phyloP scores from a whole-genome alignment of 345 rosid genomes.

The Chamaenerion angustifolium region DNA sequence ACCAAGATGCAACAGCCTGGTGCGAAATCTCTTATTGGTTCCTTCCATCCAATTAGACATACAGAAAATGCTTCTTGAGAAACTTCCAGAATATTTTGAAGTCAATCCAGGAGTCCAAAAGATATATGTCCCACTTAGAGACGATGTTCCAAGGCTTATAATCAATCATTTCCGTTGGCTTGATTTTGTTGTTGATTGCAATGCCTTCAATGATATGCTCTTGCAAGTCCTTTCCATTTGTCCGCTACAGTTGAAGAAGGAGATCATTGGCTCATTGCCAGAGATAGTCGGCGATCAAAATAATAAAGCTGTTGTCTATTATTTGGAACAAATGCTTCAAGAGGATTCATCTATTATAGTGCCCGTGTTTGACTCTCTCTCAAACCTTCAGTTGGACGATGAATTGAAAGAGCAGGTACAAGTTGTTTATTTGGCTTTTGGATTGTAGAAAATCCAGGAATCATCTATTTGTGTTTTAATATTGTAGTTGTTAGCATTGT shows the following conservation, averaged over 20 bases:
- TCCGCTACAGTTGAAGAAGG: constrained; percentile 55
- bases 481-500: too few relatives aligned
- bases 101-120: constrained; percentile 13
- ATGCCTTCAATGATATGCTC: constrained; percentile 41
- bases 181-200: constrained; percentile 47
- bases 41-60: constrained; percentile 52
- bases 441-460: too few relatives aligned
- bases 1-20: constrained; percentile 33
- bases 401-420: constrained; percentile 61
- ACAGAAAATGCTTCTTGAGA: constrained; percentile 55
- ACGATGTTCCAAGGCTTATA: constrained; percentile 63
- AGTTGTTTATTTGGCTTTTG: neutral
- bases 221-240: constrained; percentile 60
- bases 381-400: constrained; percentile 56
- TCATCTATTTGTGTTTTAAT: too few relatives aligned
- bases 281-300: constrained; percentile 65
- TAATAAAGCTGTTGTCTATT: constrained; percentile 36
- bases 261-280: constrained; percentile 78
- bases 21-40: constrained; percentile 51
- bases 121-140: constrained; percentile 28
- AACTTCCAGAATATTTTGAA: constrained; percentile 62
- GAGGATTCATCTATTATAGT: constrained; percentile 63
- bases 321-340: constrained; percentile 58
- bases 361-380: constrained; percentile 63
- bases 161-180: constrained; percentile 70